phyloP scores from a whole-genome alignment of 768 basidiomycete species.

The Termitomyces sp. region DNA sequence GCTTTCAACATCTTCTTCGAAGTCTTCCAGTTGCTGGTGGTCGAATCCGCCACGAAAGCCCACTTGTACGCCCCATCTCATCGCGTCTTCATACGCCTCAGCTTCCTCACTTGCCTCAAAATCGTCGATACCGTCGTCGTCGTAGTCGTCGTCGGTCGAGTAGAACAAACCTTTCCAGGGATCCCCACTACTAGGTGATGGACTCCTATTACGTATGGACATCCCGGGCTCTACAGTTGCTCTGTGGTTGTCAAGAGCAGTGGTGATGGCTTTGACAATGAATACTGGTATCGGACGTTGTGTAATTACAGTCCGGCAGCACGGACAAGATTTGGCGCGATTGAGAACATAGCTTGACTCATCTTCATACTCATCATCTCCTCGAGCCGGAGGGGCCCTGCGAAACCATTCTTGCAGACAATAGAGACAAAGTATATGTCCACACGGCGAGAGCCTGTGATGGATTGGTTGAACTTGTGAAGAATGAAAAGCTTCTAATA shows the following conservation, averaged over 20 bases:
- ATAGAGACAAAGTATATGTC: constrained; percentile 67
- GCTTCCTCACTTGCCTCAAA: constrained; percentile 20
- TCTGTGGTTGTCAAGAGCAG: constrained; percentile 36
- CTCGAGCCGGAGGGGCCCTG: constrained; percentile 45
- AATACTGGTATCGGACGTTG: constrained; percentile 66
- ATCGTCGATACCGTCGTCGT: constrained; percentile 1
- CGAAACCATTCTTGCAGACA: constrained; percentile 81
- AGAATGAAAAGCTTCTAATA: neutral
- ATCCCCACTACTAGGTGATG: constrained; percentile 33
- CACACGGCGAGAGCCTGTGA: constrained; percentile 65
- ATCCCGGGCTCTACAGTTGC: neutral
- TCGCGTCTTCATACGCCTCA: constrained; percentile 20
- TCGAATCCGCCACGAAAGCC: neutral
- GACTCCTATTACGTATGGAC: constrained; percentile 1
- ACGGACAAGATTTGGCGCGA: constrained; percentile 69
- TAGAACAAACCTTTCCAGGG: constrained; percentile 6
- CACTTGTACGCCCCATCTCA: constrained; percentile 16
- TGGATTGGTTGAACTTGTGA: constrained; percentile 6
- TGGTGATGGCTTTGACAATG: constrained; percentile 55
- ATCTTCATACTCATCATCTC: constrained; percentile 29
- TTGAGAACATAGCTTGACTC: constrained; percentile 43
- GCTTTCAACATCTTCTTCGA: constrained; percentile 1
- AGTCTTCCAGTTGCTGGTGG: constrained; percentile 1
- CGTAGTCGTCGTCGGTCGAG: constrained; percentile 13
- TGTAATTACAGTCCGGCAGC: constrained; percentile 54